Conservation (phyloP, 2,329 filamentous ascomycete genomes). For the Aspergillus carbonarius region DNA sequence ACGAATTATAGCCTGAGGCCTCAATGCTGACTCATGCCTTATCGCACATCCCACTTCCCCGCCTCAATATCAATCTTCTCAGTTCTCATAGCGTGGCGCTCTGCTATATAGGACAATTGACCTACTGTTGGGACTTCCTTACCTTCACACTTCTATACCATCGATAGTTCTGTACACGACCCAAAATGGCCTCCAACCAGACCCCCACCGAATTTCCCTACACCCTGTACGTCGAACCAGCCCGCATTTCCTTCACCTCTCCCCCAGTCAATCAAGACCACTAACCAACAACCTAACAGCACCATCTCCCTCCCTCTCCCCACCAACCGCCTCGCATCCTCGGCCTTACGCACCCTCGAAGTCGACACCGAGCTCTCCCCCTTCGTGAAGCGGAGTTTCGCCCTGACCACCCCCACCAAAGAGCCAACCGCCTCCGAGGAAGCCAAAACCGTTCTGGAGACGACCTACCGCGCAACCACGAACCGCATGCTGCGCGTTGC, state of each 20-base stretch:
- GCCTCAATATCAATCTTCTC: conserved; percentile 3
- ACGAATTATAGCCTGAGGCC: not conserved
- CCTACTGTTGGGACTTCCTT: conserved; percentile 4
- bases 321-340: conserved; percentile 70
- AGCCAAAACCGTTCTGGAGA: conserved; percentile 60
- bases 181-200: conserved; percentile 24
- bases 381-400: conserved; percentile 72
- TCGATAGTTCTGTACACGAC: not conserved
- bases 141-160: not conserved
- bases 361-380: conserved; percentile 90
- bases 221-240: conserved; percentile 34
- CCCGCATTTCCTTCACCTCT: conserved; percentile 4
- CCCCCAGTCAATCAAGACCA: conserved; percentile 2
- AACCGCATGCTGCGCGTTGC: conserved; percentile 96
- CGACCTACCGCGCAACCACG: conserved; percentile 82
- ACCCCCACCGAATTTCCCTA: conserved; percentile 37
- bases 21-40: conserved; percentile 3
- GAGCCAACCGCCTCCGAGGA: conserved; percentile 25
- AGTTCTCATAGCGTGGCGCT: not conserved
- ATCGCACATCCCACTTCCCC: conserved; percentile 7
- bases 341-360: conserved; percentile 71
- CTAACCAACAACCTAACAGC: conserved; percentile 44
- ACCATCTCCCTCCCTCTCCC: conserved; percentile 79
- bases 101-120: conserved; percentile 6
- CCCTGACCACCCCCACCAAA: conserved; percentile 47